These are phyloP conservation scores for Ophiostoma sp. DNA, from an alignment of 2,329 filamentous ascomycete genomes.

Conservation along the genomic window DNA sequence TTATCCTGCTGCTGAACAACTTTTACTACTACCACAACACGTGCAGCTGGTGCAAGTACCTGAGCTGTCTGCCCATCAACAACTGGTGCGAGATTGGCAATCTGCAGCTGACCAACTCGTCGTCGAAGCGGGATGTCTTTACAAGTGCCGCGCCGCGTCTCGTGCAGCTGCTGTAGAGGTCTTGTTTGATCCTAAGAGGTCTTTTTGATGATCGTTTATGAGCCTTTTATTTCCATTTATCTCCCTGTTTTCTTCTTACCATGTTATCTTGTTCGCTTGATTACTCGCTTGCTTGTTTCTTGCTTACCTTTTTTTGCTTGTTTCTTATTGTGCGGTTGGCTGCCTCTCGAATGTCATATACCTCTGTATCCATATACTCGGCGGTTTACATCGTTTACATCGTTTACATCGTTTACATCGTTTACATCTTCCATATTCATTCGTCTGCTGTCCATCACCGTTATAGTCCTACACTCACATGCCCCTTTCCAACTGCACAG, in stretches of 20 bases:
- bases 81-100: conserved; percentile 59
- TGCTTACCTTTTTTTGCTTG: background rate
- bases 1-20: conserved; percentile 81
- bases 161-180: conserved; percentile 18
- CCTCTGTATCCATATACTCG: background rate
- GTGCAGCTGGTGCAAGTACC: conserved; percentile 90
- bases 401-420: background rate
- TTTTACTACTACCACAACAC: conserved; percentile 76
- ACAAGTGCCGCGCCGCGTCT: conserved; percentile 15
- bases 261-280: too few relatives aligned
- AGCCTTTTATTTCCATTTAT: conserved; percentile 18
- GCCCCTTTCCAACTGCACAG: conserved; percentile 7
- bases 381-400: background rate
- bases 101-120: conserved; percentile 28
- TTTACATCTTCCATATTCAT: background rate
- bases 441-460: background rate
- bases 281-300: too few relatives aligned
- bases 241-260: too few relatives aligned
- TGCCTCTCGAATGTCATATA: background rate
- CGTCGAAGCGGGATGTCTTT: conserved; percentile 29
- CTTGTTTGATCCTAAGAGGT: background rate
- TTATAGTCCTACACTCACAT: background rate
- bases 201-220: conserved; percentile 14
- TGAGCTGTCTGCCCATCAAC: conserved; percentile 75
- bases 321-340: background rate